Evolutionary conservation across 2,329 filamentous ascomycete genomes (phyloP), one percentile per base, ranked within the genome.

Genomic region (Tolypocladium cylindrosporum): DNA sequence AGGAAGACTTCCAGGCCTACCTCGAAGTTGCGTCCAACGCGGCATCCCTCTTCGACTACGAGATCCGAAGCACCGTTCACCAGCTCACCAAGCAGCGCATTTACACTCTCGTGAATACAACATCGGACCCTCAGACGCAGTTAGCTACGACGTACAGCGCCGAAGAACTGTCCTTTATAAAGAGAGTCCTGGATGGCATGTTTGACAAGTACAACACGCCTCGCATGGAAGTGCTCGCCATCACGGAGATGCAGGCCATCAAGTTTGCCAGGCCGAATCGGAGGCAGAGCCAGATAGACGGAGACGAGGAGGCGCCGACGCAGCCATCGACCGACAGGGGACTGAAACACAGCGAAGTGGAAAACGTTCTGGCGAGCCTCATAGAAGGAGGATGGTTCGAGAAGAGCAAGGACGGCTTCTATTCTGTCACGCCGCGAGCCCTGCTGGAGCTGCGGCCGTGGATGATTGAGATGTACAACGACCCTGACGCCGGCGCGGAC

Each of bases 381-480:
- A 83, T 93, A 0, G 80, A 84, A 3, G 89, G 94, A 66, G 89
- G 88, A 3, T 99, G 94, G 90, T 81, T 99, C 58, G 87, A 93
- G 70, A 84, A 85, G 68, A 94, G 88, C 60, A 67, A 70, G 19
- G 79, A 80, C 13, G 85, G 85, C 0, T 96, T 87, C 72, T 97
- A 91, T 71, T 84, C 81, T 21, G 77, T 97, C 21, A 87, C 86
- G 55, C 83, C 91, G 3, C 82, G 93, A 10, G 88, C 85, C 1
- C 75, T 99, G 63, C 84, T 97, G 78, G 94, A 99, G 76, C 75
- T 99, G 58, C 81, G 88, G 59, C 79, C 82, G 1, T 97, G 92
- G 86, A 79, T 99, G 54, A 75, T 90, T n/a, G 89, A 90, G 56
- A 90, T 88, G 36, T 99, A 96, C 72, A 97, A 99, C 68, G 89